These are phyloP conservation scores for Boletus reticuloceps DNA, from an alignment of 768 basidiomycete genomes.

Conservation along the genomic window DNA sequence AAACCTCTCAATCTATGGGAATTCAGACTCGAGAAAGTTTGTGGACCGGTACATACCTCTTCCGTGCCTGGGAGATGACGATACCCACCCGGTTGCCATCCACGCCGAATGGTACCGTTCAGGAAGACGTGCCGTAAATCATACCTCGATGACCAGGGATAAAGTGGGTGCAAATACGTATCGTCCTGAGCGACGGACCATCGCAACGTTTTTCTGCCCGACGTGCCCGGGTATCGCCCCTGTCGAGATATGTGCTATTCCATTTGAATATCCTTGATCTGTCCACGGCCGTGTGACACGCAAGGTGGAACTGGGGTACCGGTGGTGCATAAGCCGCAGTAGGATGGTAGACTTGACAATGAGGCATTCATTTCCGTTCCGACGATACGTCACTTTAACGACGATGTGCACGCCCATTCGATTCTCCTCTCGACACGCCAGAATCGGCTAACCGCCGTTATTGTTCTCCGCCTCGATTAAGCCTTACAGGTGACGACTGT, in stretches of 20 bases:
- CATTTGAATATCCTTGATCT: background rate
- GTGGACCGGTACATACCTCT: background rate
- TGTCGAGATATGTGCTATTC: background rate
- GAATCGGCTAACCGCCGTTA: background rate
- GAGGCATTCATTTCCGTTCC: constrained; percentile 12
- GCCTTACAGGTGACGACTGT: background rate
- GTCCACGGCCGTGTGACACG: background rate
- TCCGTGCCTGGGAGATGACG: background rate
- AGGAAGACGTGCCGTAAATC: background rate
- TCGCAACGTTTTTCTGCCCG: background rate
- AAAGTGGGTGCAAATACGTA: background rate
- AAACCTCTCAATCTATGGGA: background rate
- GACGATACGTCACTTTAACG: background rate
- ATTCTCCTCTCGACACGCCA: background rate
- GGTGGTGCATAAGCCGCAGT: background rate
- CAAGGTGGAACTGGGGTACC: background rate
- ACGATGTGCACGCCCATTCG: background rate
- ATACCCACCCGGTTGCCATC: background rate
- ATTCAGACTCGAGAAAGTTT: no score
- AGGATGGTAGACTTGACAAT: background rate
- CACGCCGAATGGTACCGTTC: background rate
- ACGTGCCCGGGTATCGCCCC: background rate
- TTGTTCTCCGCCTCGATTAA: background rate
- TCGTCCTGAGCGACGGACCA: background rate
- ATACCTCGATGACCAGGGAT: background rate